Evolutionary conservation across 1,284 basidiomycete genomes (phyloP).

Genomic region (Pascua guehoae): DNA sequence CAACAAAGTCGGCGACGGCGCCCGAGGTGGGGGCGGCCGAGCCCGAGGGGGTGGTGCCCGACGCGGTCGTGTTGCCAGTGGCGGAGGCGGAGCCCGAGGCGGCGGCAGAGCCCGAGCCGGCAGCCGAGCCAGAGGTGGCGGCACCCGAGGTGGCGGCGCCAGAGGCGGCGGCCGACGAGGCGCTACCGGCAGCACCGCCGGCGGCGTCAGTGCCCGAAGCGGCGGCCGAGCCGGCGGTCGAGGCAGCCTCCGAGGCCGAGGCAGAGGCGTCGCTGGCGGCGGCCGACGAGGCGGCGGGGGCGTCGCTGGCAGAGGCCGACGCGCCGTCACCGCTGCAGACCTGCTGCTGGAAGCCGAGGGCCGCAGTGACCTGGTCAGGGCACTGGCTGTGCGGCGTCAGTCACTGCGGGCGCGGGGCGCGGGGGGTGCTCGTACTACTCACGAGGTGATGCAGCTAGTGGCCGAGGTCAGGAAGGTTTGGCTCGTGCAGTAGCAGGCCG

Average conservation of each 20-base stretch:
- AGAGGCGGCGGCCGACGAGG: background rate
- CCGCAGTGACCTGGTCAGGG: conserved; percentile 3
- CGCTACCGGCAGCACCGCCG: background rate
- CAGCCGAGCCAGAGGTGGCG: background rate
- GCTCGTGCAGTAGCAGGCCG: conserved; percentile 4
- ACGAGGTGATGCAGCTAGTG: background rate
- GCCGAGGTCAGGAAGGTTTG: background rate
- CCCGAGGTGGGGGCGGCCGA: background rate
- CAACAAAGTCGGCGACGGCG: background rate
- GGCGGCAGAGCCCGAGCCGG: background rate
- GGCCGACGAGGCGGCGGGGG: no score
- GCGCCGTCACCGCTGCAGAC: conserved; percentile 1
- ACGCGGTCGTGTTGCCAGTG: background rate
- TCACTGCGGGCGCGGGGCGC: no score
- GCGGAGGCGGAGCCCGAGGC: background rate
- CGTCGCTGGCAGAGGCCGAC: no score
- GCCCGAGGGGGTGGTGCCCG: background rate
- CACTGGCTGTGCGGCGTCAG: conserved; percentile 1
- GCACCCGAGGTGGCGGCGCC: background rate
- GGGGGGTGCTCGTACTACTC: no score
- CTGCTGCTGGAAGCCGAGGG: background rate
- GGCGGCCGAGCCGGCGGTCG: no score
- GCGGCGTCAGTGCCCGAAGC: background rate
- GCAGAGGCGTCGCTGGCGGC: no score
- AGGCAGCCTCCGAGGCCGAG: no score